Conservation (phyloP, 176 grass and related monocot species). For the Hsuehochloa calcarea region DNA sequence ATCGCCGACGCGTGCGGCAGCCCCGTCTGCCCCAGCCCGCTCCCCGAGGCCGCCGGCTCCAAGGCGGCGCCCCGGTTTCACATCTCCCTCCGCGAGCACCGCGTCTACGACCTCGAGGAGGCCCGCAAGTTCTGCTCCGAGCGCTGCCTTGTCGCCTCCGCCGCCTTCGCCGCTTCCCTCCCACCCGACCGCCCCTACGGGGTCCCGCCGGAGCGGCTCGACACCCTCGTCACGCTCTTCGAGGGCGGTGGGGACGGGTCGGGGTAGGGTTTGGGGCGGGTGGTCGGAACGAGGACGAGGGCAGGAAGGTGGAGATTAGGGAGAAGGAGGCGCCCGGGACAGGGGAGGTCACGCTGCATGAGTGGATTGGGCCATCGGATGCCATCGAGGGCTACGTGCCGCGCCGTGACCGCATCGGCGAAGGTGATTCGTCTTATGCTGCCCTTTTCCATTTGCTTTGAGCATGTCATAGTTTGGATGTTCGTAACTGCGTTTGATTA, state of each 20-base stretch:
- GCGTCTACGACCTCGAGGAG: constrained; percentile 90
- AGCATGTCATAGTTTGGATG: background rate
- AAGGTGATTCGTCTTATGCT: constrained; percentile 14
- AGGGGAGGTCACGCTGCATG: constrained; percentile 54
- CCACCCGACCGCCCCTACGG: constrained; percentile 31
- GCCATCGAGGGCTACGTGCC: constrained; percentile 90
- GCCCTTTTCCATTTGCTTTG: background rate
- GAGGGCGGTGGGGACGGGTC: constrained; percentile 6
- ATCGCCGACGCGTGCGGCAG: constrained; percentile 59
- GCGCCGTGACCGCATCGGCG: background rate
- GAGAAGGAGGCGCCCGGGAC: constrained; percentile 48
- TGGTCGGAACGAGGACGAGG: constrained; percentile 2
- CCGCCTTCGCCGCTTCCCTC: constrained; percentile 48
- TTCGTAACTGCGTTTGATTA: background rate
- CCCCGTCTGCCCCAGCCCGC: constrained; percentile 39
- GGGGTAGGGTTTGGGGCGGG: constrained; percentile 21
- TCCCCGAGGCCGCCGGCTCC: background rate
- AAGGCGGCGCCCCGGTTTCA: constrained; percentile 42
- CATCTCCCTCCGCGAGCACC: constrained; percentile 85
- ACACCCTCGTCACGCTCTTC: constrained; percentile 46
- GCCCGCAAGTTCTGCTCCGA: constrained; percentile 76
- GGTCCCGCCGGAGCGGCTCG: constrained; percentile 26
- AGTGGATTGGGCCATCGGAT: constrained; percentile 67
- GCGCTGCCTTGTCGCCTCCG: constrained; percentile 55
- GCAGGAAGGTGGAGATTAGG: constrained; percentile 49